Evolutionary conservation across 2,329 filamentous ascomycete species (phyloP).

Genomic region (Chaetomium sp.): DNA sequence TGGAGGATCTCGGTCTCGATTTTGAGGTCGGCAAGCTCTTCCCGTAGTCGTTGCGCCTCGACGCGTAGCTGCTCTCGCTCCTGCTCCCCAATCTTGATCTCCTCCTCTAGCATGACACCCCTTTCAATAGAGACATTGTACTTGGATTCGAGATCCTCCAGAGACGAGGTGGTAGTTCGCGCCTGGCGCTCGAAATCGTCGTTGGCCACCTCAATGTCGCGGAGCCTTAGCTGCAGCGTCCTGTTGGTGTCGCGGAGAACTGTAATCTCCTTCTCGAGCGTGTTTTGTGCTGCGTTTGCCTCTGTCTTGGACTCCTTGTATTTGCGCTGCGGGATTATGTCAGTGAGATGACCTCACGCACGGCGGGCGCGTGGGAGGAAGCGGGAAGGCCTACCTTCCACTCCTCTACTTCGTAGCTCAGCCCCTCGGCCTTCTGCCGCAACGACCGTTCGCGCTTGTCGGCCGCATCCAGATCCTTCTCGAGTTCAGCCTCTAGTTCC

Average conservation of each 20-base stretch:
- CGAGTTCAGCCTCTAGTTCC: constrained; percentile 90
- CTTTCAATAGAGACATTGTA: constrained; percentile 94
- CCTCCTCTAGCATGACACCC: constrained; percentile 90
- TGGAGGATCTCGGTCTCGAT: constrained; percentile 93
- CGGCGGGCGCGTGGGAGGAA: not conserved
- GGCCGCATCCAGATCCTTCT: constrained; percentile 92
- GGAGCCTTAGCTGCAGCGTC: constrained; percentile 76
- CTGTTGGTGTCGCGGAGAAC: constrained; percentile 82
- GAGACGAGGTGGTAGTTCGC: constrained; percentile 89
- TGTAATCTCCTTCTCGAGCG: constrained; percentile 94
- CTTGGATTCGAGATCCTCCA: constrained; percentile 96
- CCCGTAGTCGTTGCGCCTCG: constrained; percentile 83
- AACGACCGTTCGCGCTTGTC: constrained; percentile 88
- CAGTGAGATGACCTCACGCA: constrained; percentile 15
- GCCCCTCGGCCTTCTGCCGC: constrained; percentile 81
- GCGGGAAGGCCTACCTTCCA: constrained; percentile 71
- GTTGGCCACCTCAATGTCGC: constrained; percentile 96
- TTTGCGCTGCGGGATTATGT: constrained; percentile 66
- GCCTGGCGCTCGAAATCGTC: constrained; percentile 98
- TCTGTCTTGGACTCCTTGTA: constrained; percentile 94
- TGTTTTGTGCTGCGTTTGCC: constrained; percentile 79
- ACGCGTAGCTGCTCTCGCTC: constrained; percentile 89
- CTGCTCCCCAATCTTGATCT: constrained; percentile 87
- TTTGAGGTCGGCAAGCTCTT: constrained; percentile 89
- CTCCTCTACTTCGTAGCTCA: constrained; percentile 90